A percentile compares a stretch with the other conserved stretches of the same genome.
phyloP scores from a whole-genome alignment of 2,329 filamentous ascomycete genomes.

The Hymenoscyphus albidus region DNA sequence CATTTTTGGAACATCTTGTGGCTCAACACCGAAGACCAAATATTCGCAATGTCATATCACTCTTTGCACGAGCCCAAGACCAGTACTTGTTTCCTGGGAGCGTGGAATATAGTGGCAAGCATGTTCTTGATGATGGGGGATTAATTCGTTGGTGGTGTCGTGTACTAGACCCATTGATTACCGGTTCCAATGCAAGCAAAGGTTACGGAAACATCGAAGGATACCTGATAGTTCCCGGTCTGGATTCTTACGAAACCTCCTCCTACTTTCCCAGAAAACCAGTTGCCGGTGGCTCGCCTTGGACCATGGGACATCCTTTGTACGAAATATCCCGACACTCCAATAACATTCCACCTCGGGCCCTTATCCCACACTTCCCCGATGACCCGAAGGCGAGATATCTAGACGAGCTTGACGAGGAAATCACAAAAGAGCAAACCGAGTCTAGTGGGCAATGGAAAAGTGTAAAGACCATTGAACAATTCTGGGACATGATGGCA shows the following conservation, averaged over 20 bases:
- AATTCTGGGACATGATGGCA: slow-evolving; percentile 99
- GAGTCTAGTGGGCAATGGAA: slow-evolving; percentile 70
- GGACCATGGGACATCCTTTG: slow-evolving; percentile 71
- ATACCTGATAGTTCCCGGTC: slow-evolving; percentile 82
- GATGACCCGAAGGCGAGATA: slow-evolving; percentile 95
- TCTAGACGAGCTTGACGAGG: slow-evolving; percentile 82
- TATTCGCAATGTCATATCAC: slow-evolving; percentile 71
- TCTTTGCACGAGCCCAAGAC: slow-evolving; percentile 87
- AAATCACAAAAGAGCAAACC: slow-evolving; percentile 57
- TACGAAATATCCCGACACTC: slow-evolving; percentile 59
- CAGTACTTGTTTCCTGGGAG: slow-evolving; percentile 96
- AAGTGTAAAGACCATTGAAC: slow-evolving; percentile 76
- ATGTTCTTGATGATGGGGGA: slow-evolving; percentile 85
- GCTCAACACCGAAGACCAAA: slow-evolving; percentile 59
- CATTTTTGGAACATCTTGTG: slow-evolving; percentile 74
- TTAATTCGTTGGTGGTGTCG: slow-evolving; percentile 96
- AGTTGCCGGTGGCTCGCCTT: slow-evolving; percentile 39
- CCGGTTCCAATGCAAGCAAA: slow-evolving; percentile 20
- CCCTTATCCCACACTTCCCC: slow-evolving; percentile 83
- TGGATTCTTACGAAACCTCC: slow-evolving; percentile 76
- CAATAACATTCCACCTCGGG: slow-evolving; percentile 69
- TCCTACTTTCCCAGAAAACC: slow-evolving; percentile 64
- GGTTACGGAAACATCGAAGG: slow-evolving; percentile 56
- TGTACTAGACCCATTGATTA: slow-evolving; percentile 70
- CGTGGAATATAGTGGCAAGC: slow-evolving; percentile 77